Base-by-base conservation (phyloP, 129 eudicot species). In the Helianthus tuberosus region DNA sequence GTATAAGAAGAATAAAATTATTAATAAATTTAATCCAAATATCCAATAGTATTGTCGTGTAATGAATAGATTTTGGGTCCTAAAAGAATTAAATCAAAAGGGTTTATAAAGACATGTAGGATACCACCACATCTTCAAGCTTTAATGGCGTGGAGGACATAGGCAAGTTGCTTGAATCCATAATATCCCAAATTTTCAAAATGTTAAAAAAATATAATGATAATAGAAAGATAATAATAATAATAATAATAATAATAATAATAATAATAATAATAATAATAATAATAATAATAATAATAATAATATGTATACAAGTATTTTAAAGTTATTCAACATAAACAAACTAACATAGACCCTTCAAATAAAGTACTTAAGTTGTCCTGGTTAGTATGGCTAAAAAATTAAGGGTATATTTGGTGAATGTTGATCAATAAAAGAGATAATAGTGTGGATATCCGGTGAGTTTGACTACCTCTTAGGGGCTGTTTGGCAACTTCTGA, bases 101-200 rank as follows among this genome's bases (percentile, higher is more conserved):
- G 71, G 76, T 62, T 14, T 36, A 70, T 27, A 35, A 49, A 51
- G 48, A 64, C 77, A 78, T 61, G 77, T 78, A 78, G 82, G 82
- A 62, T 71, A 78, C 82, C 77, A 78, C 80, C 60, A 27, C 49
- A 41, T 41, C 66, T 71, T 69, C 44, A 70, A 23, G 65, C 76
- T 77, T 77, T 71, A 39, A 77, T 41, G 71, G 71, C 77, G 65
- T 70, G 66, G 50, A 70, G 66, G 66, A 72, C 77, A 70, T 50
- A 70, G 38, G 72, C 82, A 78, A 71, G 77, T 70, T 70, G 82
- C 39, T 60, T 68, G 47, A 59, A 35, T 68, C 43, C 44, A 57
- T 76, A 76, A 68, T 16, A 7, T 15, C 64, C 73, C 9, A 50
- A 9, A 17, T 6, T 55, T 17, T 55, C 59, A 53, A 16, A 17